Conservation (phyloP, 768 basidiomycete genomes). For the Termitomyces bulborhizus region DNA sequence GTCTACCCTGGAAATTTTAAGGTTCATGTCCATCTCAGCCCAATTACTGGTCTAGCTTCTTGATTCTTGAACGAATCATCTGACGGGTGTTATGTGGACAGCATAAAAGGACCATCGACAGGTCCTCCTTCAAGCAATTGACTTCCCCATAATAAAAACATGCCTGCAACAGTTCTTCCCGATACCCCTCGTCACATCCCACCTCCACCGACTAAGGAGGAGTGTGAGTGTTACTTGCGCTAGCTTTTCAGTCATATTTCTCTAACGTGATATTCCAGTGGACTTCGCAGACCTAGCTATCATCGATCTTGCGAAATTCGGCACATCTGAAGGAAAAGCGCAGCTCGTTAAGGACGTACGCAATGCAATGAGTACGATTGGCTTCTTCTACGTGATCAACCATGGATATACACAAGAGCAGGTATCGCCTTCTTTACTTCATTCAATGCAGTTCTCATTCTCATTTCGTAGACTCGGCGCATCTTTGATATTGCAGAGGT, state of each 20-base stretch:
- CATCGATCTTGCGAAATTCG: conserved; percentile 41
- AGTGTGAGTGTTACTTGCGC: background rate
- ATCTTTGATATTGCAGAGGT: conserved; percentile 41
- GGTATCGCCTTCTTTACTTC: conserved; percentile 17
- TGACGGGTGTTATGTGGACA: background rate
- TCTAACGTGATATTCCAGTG: conserved; percentile 13
- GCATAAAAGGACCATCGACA: background rate
- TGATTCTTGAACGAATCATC: background rate
- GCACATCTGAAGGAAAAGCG: conserved; percentile 29
- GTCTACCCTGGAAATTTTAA: too few relatives aligned
- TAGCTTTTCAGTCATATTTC: background rate
- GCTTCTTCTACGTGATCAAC: conserved; percentile 45
- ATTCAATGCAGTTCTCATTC: background rate
- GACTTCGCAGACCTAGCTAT: conserved; percentile 45
- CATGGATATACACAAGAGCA: conserved; percentile 38
- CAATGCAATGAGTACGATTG: conserved; percentile 36
- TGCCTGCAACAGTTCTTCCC: conserved; percentile 27
- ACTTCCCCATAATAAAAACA: conserved; percentile 2
- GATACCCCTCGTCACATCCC: conserved; percentile 28
- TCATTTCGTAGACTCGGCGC: conserved; percentile 26
- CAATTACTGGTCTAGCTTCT: background rate
- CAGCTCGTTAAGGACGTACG: conserved; percentile 34
- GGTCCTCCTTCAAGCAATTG: background rate
- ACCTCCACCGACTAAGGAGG: conserved; percentile 13
- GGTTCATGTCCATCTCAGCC: too few relatives aligned